Base-by-base conservation (phyloP, 2,329 filamentous ascomycete species). In the Helminthosporium solani region DNA sequence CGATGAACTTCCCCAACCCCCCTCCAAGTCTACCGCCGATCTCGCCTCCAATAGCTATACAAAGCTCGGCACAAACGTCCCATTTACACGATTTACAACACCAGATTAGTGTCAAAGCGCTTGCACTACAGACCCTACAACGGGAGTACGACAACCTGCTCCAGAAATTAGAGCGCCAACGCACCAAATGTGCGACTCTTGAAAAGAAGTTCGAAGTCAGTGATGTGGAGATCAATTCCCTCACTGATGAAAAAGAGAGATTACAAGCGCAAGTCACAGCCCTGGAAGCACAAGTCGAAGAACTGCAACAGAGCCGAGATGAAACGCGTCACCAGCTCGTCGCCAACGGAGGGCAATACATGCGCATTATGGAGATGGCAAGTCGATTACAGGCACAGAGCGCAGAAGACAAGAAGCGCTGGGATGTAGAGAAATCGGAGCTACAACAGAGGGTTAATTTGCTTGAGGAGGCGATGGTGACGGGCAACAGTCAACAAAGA, bases 61-160 rank as follows among this genome's bases (percentile, higher is more conserved):
- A 60, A 14, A 42, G 43, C 3, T 57, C 70, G 7, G 70, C 68
- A 15, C 70, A 73, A 30, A 53, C 60, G 15, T 63, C 64, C 14
- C 73, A 76, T 44, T 61, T 78, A 16, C 71, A 75, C 40, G 74
- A 77, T 40, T 68, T 81, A 7, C 79, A 80, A 53, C 78, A 79
- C 55, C 76, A 80, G 57, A 70, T 80, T 30, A 78, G 74, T 14
- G 66, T 79, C 46, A 79, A 80, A 52, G 76, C 78, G 3, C 65
- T 80, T 15, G 74, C 75, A 11, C 70, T 79, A 18, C 75, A 78
- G 49, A 78, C 75, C 1, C 66, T 81, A 6, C 78, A 80, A 55
- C 69, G 70, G n/a, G 78, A 81, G 59, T 78, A 82, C 54, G 73
- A 79, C 42, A 72, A 71, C 36, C 67, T 81, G 3, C 70, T 81